These are phyloP conservation scores for Quercus phellos DNA, from an alignment of 331 rosid species.

Conservation along the genomic window DNA sequence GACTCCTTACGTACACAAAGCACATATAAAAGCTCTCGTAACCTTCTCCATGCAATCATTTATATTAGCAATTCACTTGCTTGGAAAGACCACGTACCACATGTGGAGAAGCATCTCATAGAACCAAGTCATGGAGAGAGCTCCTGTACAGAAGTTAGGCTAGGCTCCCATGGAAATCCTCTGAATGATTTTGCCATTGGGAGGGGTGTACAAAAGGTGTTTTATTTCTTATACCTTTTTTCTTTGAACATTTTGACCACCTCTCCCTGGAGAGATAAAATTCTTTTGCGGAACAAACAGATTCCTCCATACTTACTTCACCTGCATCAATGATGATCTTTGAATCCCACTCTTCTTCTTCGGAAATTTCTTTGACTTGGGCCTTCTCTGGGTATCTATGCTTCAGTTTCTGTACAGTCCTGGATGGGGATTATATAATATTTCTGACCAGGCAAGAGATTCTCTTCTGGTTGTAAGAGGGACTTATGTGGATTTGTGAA, in stretches of 20 bases:
- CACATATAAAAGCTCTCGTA: background rate
- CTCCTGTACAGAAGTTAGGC: conserved; percentile 63
- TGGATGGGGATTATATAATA: conserved; percentile 42
- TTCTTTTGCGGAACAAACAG: conserved; percentile 36
- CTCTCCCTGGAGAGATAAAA: conserved; percentile 33
- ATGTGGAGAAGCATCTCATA: background rate
- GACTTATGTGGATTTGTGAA: conserved; percentile 54
- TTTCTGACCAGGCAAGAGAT: conserved; percentile 55
- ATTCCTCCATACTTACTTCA: conserved; percentile 26
- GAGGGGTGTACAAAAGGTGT: conserved; percentile 54
- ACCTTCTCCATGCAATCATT: background rate
- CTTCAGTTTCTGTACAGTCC: conserved; percentile 52
- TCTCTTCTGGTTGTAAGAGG: conserved; percentile 42
- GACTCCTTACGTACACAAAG: too few relatives aligned
- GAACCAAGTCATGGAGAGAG: conserved; percentile 54
- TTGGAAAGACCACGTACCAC: conserved; percentile 1
- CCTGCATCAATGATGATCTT: conserved; percentile 12
- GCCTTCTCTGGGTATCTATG: conserved; percentile 25
- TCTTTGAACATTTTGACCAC: conserved; percentile 12
- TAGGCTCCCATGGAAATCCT: conserved; percentile 61
- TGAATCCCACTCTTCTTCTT: conserved; percentile 15
- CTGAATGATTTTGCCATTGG: conserved; percentile 33
- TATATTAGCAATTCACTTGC: conserved; percentile 10
- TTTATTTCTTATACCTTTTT: conserved; percentile 44
- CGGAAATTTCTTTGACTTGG: background rate